A percentile compares a stretch with the other conserved stretches of the same genome.
Evolutionary conservation across 78 protist genomes (phyloP).

Genomic region (Chrysochromulina parva): DNA sequence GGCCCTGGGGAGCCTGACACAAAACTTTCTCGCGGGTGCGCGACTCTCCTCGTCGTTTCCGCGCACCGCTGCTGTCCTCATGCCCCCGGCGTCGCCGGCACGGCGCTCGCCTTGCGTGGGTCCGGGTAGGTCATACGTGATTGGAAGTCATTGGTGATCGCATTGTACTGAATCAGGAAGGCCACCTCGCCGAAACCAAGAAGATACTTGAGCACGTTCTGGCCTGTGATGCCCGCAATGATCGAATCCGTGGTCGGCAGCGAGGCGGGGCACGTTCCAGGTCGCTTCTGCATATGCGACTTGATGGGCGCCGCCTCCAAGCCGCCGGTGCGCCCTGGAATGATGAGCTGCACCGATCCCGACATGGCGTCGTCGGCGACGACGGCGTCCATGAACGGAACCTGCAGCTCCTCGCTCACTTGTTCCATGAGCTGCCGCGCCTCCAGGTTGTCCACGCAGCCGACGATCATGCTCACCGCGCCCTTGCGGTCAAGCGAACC

Average conservation of each 20-base stretch:
- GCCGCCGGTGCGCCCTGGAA: conserved; percentile 54
- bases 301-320: background rate
- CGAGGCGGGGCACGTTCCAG: conserved; percentile 5
- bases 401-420: conserved; percentile 55
- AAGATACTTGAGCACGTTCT: conserved; percentile 10
- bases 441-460: conserved; percentile 93
- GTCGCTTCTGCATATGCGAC: background rate
- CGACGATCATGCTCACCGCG: conserved; percentile 75
- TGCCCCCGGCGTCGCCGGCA: background rate
- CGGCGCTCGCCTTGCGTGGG: background rate
- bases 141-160: background rate
- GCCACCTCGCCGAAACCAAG: conserved; percentile 12
- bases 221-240: background rate
- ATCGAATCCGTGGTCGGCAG: background rate
- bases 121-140: background rate
- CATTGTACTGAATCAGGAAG: background rate
- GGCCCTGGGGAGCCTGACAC: too few relatives aligned
- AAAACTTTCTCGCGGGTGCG: too few relatives aligned
- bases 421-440: conserved; percentile 59
- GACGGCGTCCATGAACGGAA: conserved; percentile 89
- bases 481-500: conserved; percentile 58
- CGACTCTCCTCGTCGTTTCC: too few relatives aligned
- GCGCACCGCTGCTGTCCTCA: too few relatives aligned
- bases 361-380: conserved; percentile 92
- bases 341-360: conserved; percentile 87